Evolutionary conservation across 495 filamentous ascomycete genomes (phyloP), one percentile per base, ranked within the genome.

Genomic region (Aspergillus cristatus): DNA sequence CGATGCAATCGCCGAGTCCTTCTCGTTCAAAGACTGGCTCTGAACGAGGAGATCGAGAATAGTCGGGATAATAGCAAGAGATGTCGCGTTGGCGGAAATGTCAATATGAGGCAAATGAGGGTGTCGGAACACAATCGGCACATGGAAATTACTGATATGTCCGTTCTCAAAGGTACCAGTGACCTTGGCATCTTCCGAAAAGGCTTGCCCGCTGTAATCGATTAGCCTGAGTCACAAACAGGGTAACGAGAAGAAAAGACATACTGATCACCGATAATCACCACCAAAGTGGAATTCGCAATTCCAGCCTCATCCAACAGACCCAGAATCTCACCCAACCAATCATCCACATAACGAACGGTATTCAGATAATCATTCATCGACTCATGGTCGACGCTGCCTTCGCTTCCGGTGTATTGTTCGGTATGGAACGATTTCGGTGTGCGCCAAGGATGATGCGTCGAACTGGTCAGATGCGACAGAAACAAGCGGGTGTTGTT

Each of bases 381-480:
- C 18, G 38, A 31, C 4, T 41, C 41, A 35, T 62, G 59, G 37
- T 56, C 51, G 33, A 54, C 32, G 20, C 36, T 56, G 18, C 54
- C 52, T 18, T 48, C 33, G 6, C 38, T 30, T 10, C 62, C 61
- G 45, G 54, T 58, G 41, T 68, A 69, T 2, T 50, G 32, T 28
- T 62, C 41, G 16, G 46, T 47, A 14, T 51, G 26, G 32, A 58
- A 65, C 11, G 59, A 42, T 10, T 54, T 46, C 0, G 67, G 67
- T 6, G 52, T 57, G 3, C 35, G 37, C 60, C 62, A 70, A 0
- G 67, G 65, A 41, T 70, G 67, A 22, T 70, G 67, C 1, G 65
- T 69, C 13, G 66, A 61, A 37, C 57, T 64, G 17, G 67, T 70
- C 34, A 70, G 41, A 35, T 70, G 65, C 0, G 65, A 68, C 18